A percentile compares a stretch with the other conserved stretches of the same genome.
phyloP scores from a whole-genome alignment of 352 stramenopile genomes.

The Phytophthora rubi region DNA sequence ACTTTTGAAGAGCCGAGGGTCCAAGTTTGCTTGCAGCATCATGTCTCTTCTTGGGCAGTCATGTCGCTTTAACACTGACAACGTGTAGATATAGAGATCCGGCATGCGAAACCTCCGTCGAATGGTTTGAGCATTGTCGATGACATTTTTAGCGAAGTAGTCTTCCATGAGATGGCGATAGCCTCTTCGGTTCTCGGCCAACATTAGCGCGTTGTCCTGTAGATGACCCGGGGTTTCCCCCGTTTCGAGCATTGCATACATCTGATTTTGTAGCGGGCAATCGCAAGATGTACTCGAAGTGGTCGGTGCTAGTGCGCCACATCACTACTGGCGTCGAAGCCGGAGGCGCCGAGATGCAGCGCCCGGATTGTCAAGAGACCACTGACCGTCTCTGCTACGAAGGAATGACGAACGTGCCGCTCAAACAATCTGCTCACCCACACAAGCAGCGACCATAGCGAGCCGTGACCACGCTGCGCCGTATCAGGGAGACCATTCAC shows the following conservation, averaged over 20 bases:
- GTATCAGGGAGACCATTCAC: constrained; percentile 5
- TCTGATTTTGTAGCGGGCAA: constrained; percentile 10
- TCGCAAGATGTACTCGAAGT: constrained; percentile 17
- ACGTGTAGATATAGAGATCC: too few species aligned
- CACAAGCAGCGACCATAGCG: constrained; percentile 4
- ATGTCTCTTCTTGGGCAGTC: too few species aligned
- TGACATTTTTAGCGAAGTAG: too few species aligned
- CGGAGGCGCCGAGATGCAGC: neutral
- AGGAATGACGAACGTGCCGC: constrained; percentile 10
- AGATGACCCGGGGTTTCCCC: neutral
- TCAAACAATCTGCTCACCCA: neutral
- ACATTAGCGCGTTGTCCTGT: too few species aligned
- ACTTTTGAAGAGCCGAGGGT: too few species aligned
- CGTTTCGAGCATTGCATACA: neutral
- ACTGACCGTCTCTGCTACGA: constrained; percentile 4
- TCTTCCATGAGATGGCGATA: too few species aligned
- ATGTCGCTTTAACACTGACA: too few species aligned
- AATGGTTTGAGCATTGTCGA: too few species aligned
- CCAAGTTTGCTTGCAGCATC: too few species aligned
- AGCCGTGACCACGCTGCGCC: constrained; percentile 2
- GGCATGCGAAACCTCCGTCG: too few species aligned
- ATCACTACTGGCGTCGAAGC: neutral
- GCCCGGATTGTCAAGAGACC: neutral
- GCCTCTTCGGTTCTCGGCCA: too few species aligned
- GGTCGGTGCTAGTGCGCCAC: constrained; percentile 12